Evolutionary conservation across 805 yeast genomes (phyloP).

Genomic region (Ogataea pignaliae): DNA sequence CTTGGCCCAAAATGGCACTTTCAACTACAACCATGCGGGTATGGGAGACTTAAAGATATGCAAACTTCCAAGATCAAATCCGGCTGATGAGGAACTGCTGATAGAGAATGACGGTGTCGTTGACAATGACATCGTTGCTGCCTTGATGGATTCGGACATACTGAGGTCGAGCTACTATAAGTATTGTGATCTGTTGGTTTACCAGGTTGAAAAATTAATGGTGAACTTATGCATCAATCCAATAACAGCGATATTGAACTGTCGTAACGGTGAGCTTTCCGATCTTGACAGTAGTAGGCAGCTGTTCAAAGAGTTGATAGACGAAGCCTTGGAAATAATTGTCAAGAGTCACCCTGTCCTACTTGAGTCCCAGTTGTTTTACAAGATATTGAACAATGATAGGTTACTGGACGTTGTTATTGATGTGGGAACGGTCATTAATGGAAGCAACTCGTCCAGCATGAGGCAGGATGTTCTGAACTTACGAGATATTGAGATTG

Average conservation of each 20-base stretch:
- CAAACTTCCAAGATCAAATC: conserved; percentile 40
- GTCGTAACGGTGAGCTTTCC: conserved; percentile 72
- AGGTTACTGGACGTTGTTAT: conserved; percentile 29
- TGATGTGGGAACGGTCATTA: conserved; percentile 24
- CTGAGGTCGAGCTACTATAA: conserved; percentile 29
- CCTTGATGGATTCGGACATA: conserved; percentile 22
- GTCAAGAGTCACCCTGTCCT: conserved; percentile 26
- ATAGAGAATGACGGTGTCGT: conserved; percentile 10
- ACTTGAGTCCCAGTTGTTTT: conserved; percentile 28
- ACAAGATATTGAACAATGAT: conserved; percentile 29
- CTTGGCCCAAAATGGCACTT: conserved; percentile 26
- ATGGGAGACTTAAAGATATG: conserved; percentile 59
- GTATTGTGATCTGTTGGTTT: conserved; percentile 44
- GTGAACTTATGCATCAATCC: conserved; percentile 85
- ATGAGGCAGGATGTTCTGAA: conserved; percentile 65
- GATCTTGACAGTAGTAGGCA: conserved; percentile 31
- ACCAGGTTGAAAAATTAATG: conserved; percentile 69
- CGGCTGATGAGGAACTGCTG: neutral
- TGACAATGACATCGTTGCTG: conserved; percentile 20
- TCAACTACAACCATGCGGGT: conserved; percentile 64
- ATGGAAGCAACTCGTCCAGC: conserved; percentile 56
- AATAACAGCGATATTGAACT: conserved; percentile 70
- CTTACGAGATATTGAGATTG: conserved; percentile 67
- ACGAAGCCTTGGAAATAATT: conserved; percentile 43
- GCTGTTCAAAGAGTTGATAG: conserved; percentile 38